Evolutionary conservation across 2,329 filamentous ascomycete genomes (phyloP).

Genomic region (Stagonosporopsis rhizophila): DNA sequence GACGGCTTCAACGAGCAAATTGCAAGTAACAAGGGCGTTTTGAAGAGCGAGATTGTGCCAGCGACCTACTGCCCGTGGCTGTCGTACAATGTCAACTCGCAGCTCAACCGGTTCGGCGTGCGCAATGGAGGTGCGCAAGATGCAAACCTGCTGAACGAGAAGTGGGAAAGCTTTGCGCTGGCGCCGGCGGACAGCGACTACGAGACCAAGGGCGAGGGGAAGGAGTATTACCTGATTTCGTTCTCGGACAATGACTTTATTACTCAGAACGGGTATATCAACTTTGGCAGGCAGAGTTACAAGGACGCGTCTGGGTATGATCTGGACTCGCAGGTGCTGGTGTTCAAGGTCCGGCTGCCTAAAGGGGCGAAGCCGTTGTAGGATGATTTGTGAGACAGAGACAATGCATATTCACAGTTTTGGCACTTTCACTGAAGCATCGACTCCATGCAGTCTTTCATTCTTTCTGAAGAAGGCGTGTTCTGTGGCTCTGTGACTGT

Average conservation of each 20-base stretch:
- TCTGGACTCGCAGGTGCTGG: slow-evolving; percentile 68
- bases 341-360: slow-evolving; percentile 65
- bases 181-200: slow-evolving; percentile 60
- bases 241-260: slow-evolving; percentile 79
- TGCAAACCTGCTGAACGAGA: slow-evolving; percentile 70
- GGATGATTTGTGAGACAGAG: background rate
- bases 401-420: too few relatives aligned
- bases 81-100: slow-evolving; percentile 70
- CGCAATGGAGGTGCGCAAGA: slow-evolving; percentile 72
- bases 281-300: slow-evolving; percentile 64
- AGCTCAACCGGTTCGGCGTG: slow-evolving; percentile 70
- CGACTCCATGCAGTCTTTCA: too few relatives aligned
- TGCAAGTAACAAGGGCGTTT: slow-evolving; percentile 58
- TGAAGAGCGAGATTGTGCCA: slow-evolving; percentile 62
- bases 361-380: slow-evolving; percentile 43
- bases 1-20: slow-evolving; percentile 54
- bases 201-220: slow-evolving; percentile 56
- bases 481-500: too few relatives aligned
- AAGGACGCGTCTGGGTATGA: slow-evolving; percentile 64
- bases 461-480: too few relatives aligned
- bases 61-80: slow-evolving; percentile 71
- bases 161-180: slow-evolving; percentile 75
- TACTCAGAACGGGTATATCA: slow-evolving; percentile 70
- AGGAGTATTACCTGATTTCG: slow-evolving; percentile 73
- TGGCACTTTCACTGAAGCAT: too few relatives aligned